phyloP scores from a whole-genome alignment of 768 basidiomycete species.

The Strobilomyces echinocephalus region DNA sequence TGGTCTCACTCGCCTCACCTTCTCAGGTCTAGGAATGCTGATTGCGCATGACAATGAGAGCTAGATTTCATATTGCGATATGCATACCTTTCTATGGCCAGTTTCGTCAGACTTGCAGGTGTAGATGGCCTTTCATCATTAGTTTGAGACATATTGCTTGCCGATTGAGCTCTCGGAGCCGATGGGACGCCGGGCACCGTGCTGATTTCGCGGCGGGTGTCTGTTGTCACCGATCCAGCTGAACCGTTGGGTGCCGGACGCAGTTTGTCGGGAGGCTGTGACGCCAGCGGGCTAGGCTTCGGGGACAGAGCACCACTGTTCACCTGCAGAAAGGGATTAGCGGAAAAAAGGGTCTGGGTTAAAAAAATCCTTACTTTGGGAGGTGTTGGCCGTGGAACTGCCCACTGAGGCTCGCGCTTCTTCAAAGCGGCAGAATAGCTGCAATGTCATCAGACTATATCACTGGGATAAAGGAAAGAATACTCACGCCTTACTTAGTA shows the following conservation, averaged over 20 bases:
- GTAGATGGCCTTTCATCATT: conserved; percentile 30
- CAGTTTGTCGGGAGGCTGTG: conserved; percentile 33
- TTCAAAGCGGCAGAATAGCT: conserved; percentile 75
- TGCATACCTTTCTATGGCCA: conserved; percentile 62
- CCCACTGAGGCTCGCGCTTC: conserved; percentile 63
- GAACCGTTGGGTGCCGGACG: conserved; percentile 37
- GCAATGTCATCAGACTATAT: conserved; percentile 5
- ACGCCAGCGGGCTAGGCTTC: conserved; percentile 17
- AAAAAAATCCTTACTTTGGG: conserved; percentile 29
- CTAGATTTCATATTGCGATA: not conserved
- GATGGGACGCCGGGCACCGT: conserved; percentile 30
- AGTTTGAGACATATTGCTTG: conserved; percentile 26
- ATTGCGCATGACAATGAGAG: conserved; percentile 7
- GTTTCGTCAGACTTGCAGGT: conserved; percentile 41
- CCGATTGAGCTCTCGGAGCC: conserved; percentile 54
- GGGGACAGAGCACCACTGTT: conserved; percentile 29
- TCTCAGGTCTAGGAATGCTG: conserved; percentile 76
- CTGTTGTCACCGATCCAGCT: conserved; percentile 28
- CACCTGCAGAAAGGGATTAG: conserved; percentile 11
- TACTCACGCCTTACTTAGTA: conserved; percentile 70
- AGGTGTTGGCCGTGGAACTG: conserved; percentile 25
- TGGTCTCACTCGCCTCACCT: conserved; percentile 55
- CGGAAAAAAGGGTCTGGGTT: not conserved
- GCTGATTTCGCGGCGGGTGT: conserved; percentile 34
- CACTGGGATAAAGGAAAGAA: not conserved